Conservation (phyloP, 768 basidiomycete species). For the Termitomyces eurrhizus region DNA sequence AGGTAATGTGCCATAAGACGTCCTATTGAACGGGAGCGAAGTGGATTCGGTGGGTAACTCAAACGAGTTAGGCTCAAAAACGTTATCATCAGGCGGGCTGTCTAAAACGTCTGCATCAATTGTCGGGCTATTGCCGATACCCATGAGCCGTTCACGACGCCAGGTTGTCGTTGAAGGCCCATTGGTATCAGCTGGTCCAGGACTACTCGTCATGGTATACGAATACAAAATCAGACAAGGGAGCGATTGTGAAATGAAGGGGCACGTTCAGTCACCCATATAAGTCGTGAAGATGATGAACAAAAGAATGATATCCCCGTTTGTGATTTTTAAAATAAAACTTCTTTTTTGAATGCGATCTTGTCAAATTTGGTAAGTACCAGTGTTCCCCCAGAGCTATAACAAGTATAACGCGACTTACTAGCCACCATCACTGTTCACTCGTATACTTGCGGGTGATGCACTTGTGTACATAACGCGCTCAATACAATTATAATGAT, state of each 20-base stretch:
- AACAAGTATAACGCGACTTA: not conserved
- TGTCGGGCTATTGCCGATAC: constrained; percentile 40
- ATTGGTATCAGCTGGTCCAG: constrained; percentile 2
- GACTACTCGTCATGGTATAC: constrained; percentile 7
- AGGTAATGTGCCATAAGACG: constrained; percentile 59
- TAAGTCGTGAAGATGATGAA: not conserved
- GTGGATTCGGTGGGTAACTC: constrained; percentile 29
- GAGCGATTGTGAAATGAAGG: not conserved
- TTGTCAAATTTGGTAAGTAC: not conserved
- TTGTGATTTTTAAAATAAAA: not conserved
- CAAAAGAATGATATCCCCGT: not conserved
- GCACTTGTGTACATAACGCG: too few species aligned
- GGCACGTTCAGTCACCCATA: not conserved
- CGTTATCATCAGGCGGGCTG: not conserved
- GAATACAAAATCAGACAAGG: not conserved
- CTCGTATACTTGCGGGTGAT: not conserved
- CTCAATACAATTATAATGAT: too few species aligned
- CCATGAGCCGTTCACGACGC: constrained; percentile 58
- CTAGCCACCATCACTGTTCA: not conserved
- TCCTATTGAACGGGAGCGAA: constrained; percentile 28
- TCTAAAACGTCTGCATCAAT: constrained; percentile 13
- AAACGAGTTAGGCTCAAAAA: constrained; percentile 9
- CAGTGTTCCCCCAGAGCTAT: not conserved
- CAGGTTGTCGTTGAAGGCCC: constrained; percentile 55
- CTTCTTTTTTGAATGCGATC: not conserved